phyloP scores from a whole-genome alignment of 192 early-diverging fungal species.

The Linnemannia exigua region DNA sequence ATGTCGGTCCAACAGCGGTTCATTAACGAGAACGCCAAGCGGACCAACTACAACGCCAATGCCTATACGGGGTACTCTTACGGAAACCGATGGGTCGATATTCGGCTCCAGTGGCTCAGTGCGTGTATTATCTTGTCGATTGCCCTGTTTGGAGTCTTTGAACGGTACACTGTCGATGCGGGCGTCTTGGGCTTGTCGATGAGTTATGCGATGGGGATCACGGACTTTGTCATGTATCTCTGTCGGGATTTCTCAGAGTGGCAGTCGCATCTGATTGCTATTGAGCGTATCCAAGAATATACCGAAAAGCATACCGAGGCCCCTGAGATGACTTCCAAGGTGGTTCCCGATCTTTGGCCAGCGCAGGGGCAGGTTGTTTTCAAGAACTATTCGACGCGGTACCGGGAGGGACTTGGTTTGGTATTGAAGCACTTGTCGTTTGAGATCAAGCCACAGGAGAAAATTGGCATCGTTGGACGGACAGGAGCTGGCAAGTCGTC shows the following conservation, averaged over 20 bases:
- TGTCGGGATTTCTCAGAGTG: conserved; percentile 79
- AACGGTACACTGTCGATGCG: conserved; percentile 67
- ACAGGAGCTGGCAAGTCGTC: conserved; percentile 70
- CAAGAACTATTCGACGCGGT: conserved; percentile 78
- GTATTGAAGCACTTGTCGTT: conserved; percentile 81
- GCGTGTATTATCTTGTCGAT: conserved; percentile 74
- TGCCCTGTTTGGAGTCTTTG: conserved; percentile 70
- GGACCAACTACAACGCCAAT: conserved; percentile 72
- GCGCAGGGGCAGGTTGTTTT: conserved; percentile 77
- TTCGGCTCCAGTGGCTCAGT: conserved; percentile 78
- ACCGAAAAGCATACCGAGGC: conserved; percentile 83
- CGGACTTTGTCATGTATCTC: conserved; percentile 81
- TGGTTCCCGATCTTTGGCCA: conserved; percentile 73
- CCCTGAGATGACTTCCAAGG: conserved; percentile 58
- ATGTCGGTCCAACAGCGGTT: conserved; percentile 38
- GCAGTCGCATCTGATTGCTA: conserved; percentile 85
- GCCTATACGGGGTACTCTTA: conserved; percentile 25
- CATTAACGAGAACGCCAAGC: conserved; percentile 34
- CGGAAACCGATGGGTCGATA: conserved; percentile 85
- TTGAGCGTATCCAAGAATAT: conserved; percentile 91
- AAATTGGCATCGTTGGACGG: conserved; percentile 93
- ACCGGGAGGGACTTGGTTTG: conserved; percentile 83
- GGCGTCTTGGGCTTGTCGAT: conserved; percentile 85
- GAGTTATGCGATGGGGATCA: conserved; percentile 82
- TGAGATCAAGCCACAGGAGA: conserved; percentile 71